These are phyloP conservation scores for Bryoglossum gracile DNA, from an alignment of 495 filamentous ascomycete genomes.

Conservation along the genomic window DNA sequence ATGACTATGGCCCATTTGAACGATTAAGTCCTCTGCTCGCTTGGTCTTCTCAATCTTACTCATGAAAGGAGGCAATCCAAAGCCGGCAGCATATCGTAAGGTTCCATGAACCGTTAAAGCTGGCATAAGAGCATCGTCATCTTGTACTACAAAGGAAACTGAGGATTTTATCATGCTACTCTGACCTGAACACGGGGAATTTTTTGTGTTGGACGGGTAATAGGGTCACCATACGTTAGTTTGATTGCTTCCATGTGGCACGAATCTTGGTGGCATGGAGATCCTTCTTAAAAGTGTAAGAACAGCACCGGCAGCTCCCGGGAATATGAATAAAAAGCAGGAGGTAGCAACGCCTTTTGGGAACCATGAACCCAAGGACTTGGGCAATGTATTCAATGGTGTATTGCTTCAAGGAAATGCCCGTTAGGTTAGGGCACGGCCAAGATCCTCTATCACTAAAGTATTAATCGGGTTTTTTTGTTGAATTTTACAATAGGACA, in stretches of 20 bases:
- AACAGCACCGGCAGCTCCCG: neutral
- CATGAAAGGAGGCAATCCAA: neutral
- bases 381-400: neutral
- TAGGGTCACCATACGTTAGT: too few species aligned
- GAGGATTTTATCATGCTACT: neutral
- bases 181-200: too few species aligned
- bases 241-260: too few species aligned
- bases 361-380: neutral
- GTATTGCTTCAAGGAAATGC: neutral
- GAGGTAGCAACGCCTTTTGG: neutral
- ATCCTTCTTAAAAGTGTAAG: too few species aligned
- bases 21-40: neutral
- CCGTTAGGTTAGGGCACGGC: neutral
- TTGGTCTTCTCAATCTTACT: neutral
- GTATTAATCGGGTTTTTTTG: too few species aligned
- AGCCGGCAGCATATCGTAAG: neutral
- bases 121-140: slow-evolving; percentile 1
- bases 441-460: too few species aligned
- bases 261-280: too few species aligned
- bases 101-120: slow-evolving; percentile 1
- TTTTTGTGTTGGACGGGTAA: too few species aligned
- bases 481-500: too few species aligned
- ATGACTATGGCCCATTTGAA: neutral
- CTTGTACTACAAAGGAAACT: neutral
- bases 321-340: neutral